Base-by-base conservation (phyloP, 305 asterid species). In the Fraxinus ornus region DNA sequence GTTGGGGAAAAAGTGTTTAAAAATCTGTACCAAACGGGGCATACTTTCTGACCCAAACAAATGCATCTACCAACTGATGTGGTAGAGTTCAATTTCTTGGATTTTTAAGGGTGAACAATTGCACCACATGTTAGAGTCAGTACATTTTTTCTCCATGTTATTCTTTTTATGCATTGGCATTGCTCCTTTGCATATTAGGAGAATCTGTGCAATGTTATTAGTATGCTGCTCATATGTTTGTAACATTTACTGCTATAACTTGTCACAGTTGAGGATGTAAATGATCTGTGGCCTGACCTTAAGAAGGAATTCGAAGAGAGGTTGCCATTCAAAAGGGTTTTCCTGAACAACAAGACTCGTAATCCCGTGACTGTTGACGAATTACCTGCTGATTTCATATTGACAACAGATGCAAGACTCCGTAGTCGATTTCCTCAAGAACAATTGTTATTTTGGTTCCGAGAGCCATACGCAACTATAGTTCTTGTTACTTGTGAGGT, bases 361-460 rank as follows among this genome's bases (percentile, higher is more conserved):
- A 97, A 97, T 91, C 85, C 93, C 17, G 97, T 95, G 81, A 88
- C 86, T 77, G 97, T 97, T 55, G 97, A 93, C 52, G 95, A 92
- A 84, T 84, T 97, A 70, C 97, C 95, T 76, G 98, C 93, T 19
- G 98, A 95, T 80, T 97, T 86, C 86, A 95, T 97, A 87, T 85
- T 97, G 91, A 94, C 99, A 39, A 97, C 99, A 19, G 99, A 97
- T 91, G 90, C 98, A 84, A 92, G 99, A 86, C 92, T 94, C 28
- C 98, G 97, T 74, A 94, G 98, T 88, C 94, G 97, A 83, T 97
- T 87, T 88, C 97, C 96, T n/a, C 98, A 97, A 88, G 99, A 94
- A 91, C 98, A 91, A 84, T 86, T 92, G 33, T 87, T 97, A 84
- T 97, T 97, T 90, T 94, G 98, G 97, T 97, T 94, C 86, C 89